Evolutionary conservation across 169 alveolate species (phyloP), one percentile per base, ranked within the genome.

Genomic region (Plasmodium sp.): DNA sequence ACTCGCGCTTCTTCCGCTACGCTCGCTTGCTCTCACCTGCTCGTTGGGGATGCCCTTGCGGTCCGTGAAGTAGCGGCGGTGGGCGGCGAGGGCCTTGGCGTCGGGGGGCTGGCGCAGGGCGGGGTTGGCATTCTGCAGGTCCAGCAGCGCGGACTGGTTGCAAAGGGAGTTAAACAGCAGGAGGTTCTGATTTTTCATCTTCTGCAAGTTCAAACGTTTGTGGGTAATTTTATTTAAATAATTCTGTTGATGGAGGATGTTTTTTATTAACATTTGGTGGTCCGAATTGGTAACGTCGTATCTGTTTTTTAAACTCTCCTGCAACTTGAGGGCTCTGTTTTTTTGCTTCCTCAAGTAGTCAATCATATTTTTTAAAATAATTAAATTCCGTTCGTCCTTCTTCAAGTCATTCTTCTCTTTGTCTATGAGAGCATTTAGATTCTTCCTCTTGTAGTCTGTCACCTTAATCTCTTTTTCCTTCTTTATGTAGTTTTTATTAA

Each of bases 11-110:
- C n/a, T 2, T 2, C 5, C 56, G n/a, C n/a, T 10, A 1, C 22
- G 2, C 3, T 7, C 62, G 9, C 62, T 16, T 16, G 0, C 6
- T 33, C 48, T 2, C 12, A 90, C 94, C 67, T 43, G 79, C 12
- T 81, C 51, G 27, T 90, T 90, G 12, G 94, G 94, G 34, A 90
- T 90, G 0, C 94, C 94, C 84, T 90, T 90, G n/a, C 83, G 62
- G 18, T 90, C 94, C 0, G 84, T 81, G 27, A 34, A 81, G 33
- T 90, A 90, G 3, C 56, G 81, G 41, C 45, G 43, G n/a, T 90
- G 91, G 1, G 18, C 31, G 9, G 12, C 27, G 14, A 41, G 34
- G 2, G 5, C 31, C 43, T 36, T 51, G 58, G 43, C 71, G 33
- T 27, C 54, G 27, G 75, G 62, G 12, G 54, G 16, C 48, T 27